These are phyloP conservation scores for Acer negundo DNA, from an alignment of 345 rosid genomes.

Conservation along the genomic window DNA sequence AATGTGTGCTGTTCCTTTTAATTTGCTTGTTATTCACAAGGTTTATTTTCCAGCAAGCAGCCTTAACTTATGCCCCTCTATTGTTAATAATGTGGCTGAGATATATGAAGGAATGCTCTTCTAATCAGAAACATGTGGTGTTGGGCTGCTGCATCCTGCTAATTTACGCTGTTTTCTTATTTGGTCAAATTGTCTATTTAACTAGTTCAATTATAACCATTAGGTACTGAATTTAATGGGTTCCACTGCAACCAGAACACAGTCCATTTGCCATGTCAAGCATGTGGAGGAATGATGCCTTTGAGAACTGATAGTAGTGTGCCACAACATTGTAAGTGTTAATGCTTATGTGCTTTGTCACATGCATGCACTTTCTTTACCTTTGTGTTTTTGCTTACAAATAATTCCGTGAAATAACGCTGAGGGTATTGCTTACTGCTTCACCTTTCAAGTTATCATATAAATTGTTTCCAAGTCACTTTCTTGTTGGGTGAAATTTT, in stretches of 20 bases:
- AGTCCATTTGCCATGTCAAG: conserved; percentile 77
- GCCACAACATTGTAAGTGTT: conserved; percentile 82
- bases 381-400: background rate
- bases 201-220: conserved; percentile 20
- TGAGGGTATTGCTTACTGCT: background rate
- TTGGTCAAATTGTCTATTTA: conserved; percentile 9
- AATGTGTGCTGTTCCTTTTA: conserved; percentile 2
- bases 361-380: background rate
- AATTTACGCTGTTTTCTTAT: background rate
- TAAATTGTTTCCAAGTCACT: background rate
- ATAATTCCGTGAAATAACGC: background rate
- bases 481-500: background rate
- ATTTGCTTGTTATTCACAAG: background rate
- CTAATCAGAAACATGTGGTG: conserved; percentile 1
- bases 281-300: conserved; percentile 91
- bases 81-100: conserved; percentile 1
- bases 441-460: conserved; percentile 1
- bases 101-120: conserved; percentile 7
- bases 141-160: conserved; percentile 5
- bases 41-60: background rate
- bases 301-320: conserved; percentile 53
- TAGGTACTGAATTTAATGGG: conserved; percentile 58
- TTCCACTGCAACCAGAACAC: conserved; percentile 65
- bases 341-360: background rate
- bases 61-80: background rate